phyloP scores from a whole-genome alignment of 2,329 filamentous ascomycete species.

The Seiridium unicorne region DNA sequence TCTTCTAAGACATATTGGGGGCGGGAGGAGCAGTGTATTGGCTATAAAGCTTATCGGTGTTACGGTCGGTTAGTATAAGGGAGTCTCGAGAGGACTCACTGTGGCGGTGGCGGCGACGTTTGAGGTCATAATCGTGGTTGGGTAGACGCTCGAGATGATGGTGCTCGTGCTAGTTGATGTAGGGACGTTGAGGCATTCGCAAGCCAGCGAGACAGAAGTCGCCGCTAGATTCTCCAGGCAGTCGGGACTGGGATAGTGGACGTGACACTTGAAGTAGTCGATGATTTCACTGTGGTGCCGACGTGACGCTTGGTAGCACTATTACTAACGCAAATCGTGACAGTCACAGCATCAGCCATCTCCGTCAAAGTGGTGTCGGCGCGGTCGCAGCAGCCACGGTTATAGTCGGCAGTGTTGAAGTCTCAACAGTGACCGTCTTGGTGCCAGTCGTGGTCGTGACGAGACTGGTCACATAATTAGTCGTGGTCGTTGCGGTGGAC shows the following conservation, averaged over 20 bases:
- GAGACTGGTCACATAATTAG: background rate
- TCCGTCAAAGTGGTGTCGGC: background rate
- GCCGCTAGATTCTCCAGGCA: background rate
- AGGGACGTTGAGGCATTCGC: background rate
- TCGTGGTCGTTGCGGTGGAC: background rate
- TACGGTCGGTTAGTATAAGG: background rate
- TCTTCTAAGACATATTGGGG: background rate
- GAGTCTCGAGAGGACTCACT: background rate
- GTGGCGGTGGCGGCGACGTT: background rate
- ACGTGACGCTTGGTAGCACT: background rate
- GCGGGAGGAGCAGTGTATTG: background rate
- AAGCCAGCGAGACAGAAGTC: background rate
- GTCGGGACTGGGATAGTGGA: conserved; percentile 1
- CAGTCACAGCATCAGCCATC: conserved; percentile 2
- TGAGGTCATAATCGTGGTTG: background rate
- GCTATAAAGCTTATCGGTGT: background rate
- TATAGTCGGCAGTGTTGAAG: background rate
- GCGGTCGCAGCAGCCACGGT: background rate
- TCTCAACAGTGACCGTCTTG: background rate
- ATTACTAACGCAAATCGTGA: background rate
- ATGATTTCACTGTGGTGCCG: background rate
- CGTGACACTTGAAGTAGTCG: background rate
- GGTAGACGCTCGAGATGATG: conserved; percentile 2
- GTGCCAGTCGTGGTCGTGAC: conserved; percentile 2
- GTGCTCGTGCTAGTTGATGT: conserved; percentile 3